Evolutionary conservation across 768 basidiomycete species (phyloP).

Genomic region (Lactarius sanguifluus): DNA sequence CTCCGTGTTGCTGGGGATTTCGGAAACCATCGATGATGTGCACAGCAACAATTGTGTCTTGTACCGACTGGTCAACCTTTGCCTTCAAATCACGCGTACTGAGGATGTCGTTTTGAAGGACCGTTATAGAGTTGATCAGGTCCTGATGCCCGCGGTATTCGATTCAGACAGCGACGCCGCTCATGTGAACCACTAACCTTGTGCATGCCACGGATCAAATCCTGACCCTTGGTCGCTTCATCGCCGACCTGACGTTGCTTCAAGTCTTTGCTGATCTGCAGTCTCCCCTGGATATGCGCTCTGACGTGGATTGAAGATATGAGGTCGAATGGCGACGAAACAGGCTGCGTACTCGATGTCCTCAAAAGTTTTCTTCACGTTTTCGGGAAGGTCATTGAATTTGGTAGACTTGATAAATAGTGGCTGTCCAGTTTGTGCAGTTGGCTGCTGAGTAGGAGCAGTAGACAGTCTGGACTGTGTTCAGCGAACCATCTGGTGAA

Average conservation of each 20-base stretch:
- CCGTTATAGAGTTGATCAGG: conserved; percentile 57
- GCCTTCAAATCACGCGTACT: conserved; percentile 68
- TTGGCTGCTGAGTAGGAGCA: conserved; percentile 12
- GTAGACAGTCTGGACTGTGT: conserved; percentile 19
- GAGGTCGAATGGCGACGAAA: conserved; percentile 7
- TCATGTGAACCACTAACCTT: conserved; percentile 47
- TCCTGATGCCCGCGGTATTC: conserved; percentile 47
- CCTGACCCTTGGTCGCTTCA: conserved; percentile 71
- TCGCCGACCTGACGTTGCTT: conserved; percentile 74
- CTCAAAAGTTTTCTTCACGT: conserved; percentile 62
- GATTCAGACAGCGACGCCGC: not conserved
- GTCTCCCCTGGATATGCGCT: conserved; percentile 68
- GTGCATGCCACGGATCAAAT: conserved; percentile 62
- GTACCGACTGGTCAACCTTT: conserved; percentile 75
- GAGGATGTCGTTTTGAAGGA: conserved; percentile 63
- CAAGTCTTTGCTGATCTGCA: conserved; percentile 78
- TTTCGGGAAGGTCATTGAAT: conserved; percentile 80
- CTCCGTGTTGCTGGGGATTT: conserved; percentile 68
- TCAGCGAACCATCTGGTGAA: conserved; percentile 6
- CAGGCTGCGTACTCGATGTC: conserved; percentile 58
- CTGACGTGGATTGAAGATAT: conserved; percentile 39
- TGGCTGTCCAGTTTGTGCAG: conserved; percentile 34
- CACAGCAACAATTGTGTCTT: conserved; percentile 76
- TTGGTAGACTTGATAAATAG: conserved; percentile 61
- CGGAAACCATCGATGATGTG: conserved; percentile 77